These are phyloP conservation scores for Tetramitus jugosus DNA, from an alignment of 208 protist species.

Conservation along the genomic window DNA sequence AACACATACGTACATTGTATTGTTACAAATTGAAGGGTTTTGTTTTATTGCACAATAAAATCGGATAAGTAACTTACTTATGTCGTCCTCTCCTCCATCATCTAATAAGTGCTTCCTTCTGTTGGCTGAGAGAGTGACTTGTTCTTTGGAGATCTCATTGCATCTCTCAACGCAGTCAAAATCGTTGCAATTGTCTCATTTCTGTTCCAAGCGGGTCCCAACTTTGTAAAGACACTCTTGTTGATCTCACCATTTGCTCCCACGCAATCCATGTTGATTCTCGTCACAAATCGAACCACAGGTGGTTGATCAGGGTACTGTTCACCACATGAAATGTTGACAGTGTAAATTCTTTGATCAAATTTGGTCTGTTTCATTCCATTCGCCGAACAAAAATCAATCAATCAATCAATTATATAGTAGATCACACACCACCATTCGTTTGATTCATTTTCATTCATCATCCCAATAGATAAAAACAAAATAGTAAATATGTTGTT, in stretches of 20 bases:
- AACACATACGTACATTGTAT: too few species aligned
- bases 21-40: too few species aligned
- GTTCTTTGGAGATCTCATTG: slow-evolving; percentile 45
- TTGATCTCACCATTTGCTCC: slow-evolving; percentile 41
- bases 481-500: too few species aligned
- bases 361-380: slow-evolving; percentile 43
- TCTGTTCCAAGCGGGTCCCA: slow-evolving; percentile 45
- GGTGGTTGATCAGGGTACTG: slow-evolving; percentile 55
- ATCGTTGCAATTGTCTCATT: slow-evolving; percentile 44
- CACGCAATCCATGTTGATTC: slow-evolving; percentile 55
- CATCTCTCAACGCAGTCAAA: slow-evolving; percentile 41
- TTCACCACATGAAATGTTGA: slow-evolving; percentile 52
- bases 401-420: too few species aligned
- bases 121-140: slow-evolving; percentile 45
- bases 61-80: too few species aligned
- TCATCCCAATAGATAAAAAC: too few species aligned
- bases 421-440: too few species aligned
- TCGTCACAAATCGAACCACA: slow-evolving; percentile 46
- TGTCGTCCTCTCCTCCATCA: too few species aligned
- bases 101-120: slow-evolving; percentile 39
- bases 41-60: too few species aligned
- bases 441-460: too few species aligned
- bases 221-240: slow-evolving; percentile 27
- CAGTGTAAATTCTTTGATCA: slow-evolving; percentile 55
- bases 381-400: too few species aligned